phyloP scores from a whole-genome alignment of 1,284 basidiomycete genomes.

The Naganishia cerealis region DNA sequence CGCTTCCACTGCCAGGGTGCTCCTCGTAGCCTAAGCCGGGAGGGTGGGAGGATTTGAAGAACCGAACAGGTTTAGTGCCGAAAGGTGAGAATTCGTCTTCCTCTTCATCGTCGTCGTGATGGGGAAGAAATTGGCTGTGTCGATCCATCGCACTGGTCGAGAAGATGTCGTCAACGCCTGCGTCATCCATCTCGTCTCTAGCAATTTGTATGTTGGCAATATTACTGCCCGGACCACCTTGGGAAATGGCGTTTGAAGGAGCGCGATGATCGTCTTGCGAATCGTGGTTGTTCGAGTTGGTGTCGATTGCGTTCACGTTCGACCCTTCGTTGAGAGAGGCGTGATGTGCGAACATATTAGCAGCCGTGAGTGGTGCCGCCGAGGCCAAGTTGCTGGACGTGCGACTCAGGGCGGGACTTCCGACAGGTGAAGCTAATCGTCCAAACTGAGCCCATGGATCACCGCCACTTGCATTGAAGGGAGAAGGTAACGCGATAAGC shows the following conservation, averaged over 20 bases:
- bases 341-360: conserved; percentile 25
- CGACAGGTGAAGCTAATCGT: conserved; percentile 42
- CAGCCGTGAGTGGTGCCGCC: conserved; percentile 72
- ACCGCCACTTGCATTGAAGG: conserved; percentile 1
- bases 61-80: conserved; percentile 41
- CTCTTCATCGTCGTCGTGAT: conserved; percentile 56
- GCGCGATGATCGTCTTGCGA: conserved; percentile 2
- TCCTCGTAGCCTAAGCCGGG: conserved; percentile 2
- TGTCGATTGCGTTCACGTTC: not conserved
- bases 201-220: conserved; percentile 20
- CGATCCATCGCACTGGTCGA: conserved; percentile 38
- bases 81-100: conserved; percentile 63
- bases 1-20: conserved; percentile 36
- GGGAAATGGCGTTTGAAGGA: not conserved
- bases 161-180: conserved; percentile 43
- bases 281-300: not conserved
- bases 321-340: conserved; percentile 31
- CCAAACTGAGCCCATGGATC: conserved; percentile 35
- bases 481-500: conserved; percentile 18
- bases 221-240: not conserved
- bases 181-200: conserved; percentile 33
- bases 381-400: conserved; percentile 81
- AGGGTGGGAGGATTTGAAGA: conserved; percentile 31
- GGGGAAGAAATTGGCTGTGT: conserved; percentile 40
- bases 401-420: conserved; percentile 56